Evolutionary conservation across 352 stramenopile species (phyloP).

Genomic region (Globisporangium recalcitrans): DNA sequence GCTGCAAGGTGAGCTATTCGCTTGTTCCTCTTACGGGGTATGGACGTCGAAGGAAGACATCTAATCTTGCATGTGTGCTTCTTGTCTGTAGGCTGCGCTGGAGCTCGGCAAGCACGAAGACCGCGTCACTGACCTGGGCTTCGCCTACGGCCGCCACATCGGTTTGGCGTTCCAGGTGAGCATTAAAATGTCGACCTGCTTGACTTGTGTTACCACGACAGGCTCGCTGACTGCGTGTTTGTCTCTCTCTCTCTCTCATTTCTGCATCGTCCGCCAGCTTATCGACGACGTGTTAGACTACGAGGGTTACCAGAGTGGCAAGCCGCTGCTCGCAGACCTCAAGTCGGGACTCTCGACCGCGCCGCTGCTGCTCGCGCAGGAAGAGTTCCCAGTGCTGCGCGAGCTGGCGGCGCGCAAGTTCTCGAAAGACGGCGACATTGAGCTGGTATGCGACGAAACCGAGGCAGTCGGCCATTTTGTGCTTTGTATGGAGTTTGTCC

Average conservation of each 20-base stretch:
- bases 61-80: not conserved
- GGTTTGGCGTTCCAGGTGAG: slow-evolving; percentile 96
- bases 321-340: slow-evolving; percentile 94
- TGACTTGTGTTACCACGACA: not conserved
- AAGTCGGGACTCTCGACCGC: slow-evolving; percentile 95
- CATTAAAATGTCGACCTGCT: not conserved
- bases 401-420: slow-evolving; percentile 92
- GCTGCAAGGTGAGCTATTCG: slow-evolving; percentile 59
- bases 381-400: slow-evolving; percentile 90
- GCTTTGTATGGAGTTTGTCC: slow-evolving; percentile 15
- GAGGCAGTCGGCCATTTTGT: slow-evolving; percentile 15
- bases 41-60: not conserved
- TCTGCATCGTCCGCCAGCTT: slow-evolving; percentile 39
- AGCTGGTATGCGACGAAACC: slow-evolving; percentile 46
- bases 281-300: slow-evolving; percentile 99
- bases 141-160: slow-evolving; percentile 96
- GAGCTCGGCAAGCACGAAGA: slow-evolving; percentile 90
- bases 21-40: no score
- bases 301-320: slow-evolving; percentile 91
- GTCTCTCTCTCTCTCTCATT: not conserved
- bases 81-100: slow-evolving; percentile 59
- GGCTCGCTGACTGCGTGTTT: not conserved
- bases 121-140: slow-evolving; percentile 82
- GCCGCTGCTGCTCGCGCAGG: slow-evolving; percentile 94
- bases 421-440: slow-evolving; percentile 87